Conservation (phyloP, 352 stramenopile species). For the Peronospora destructor region DNA sequence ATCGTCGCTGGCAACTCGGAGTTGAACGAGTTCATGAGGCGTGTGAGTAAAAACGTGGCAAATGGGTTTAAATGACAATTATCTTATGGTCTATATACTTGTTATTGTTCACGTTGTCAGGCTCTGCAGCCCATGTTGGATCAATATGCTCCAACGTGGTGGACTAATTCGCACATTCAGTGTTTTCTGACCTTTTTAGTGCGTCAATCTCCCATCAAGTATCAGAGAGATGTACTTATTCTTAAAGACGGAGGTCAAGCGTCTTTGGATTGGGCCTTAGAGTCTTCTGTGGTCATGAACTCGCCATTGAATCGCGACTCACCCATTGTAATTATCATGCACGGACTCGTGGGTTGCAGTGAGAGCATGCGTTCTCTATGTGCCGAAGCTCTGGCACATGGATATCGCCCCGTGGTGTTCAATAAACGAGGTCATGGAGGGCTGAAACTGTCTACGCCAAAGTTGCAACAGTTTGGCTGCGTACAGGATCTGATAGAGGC, state of each 20-base stretch:
- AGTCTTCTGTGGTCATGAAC: conserved; percentile 22
- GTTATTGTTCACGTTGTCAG: conserved; percentile 17
- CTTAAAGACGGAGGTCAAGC: conserved; percentile 59
- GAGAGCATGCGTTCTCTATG: conserved; percentile 55
- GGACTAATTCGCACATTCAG: conserved; percentile 69
- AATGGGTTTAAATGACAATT: conserved; percentile 1
- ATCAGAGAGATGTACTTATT: conserved; percentile 50
- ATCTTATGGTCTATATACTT: conserved; percentile 6
- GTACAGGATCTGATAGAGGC: conserved; percentile 49
- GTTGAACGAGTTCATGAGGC: conserved; percentile 61
- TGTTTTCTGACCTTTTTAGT: conserved; percentile 67
- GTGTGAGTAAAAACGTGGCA: conserved; percentile 24
- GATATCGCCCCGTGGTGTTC: conserved; percentile 76
- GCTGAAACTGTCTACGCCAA: conserved; percentile 49
- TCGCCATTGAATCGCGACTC: conserved; percentile 21
- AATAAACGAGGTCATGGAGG: conserved; percentile 80
- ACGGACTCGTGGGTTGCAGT: conserved; percentile 65
- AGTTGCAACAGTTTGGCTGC: conserved; percentile 67
- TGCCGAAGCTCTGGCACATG: conserved; percentile 45
- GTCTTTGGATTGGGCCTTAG: conserved; percentile 59
- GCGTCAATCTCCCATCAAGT: conserved; percentile 45
- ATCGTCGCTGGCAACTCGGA: conserved; percentile 56
- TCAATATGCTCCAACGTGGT: conserved; percentile 63
- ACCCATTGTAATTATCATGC: conserved; percentile 59
- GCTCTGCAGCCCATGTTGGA: conserved; percentile 44